Evolutionary conservation across 352 stramenopile species (phyloP).

Genomic region (Phytophthora macrochlamydospora): DNA sequence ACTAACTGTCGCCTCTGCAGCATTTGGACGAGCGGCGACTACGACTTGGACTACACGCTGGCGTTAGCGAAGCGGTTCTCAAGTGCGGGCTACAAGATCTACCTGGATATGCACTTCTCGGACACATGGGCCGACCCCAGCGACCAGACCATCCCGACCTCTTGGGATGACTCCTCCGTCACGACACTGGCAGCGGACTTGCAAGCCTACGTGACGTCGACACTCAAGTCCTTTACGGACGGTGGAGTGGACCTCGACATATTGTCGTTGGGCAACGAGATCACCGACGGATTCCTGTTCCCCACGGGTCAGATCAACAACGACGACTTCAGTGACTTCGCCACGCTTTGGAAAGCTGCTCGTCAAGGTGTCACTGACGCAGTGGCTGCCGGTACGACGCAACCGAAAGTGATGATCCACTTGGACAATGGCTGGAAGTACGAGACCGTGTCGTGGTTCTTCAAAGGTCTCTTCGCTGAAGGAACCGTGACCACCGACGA

Average conservation of each 20-base stretch:
- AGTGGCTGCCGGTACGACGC: conserved; percentile 4
- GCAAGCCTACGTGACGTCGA: conserved; percentile 29
- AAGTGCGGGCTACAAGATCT: conserved; percentile 38
- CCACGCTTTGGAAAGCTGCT: conserved; percentile 21
- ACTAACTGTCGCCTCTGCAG: background rate
- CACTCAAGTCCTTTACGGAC: conserved; percentile 31
- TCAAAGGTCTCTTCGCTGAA: conserved; percentile 20
- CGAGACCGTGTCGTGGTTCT: conserved; percentile 22
- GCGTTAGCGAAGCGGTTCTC: conserved; percentile 30
- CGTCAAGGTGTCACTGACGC: conserved; percentile 19
- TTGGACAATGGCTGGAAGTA: conserved; percentile 29
- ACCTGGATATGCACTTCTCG: conserved; percentile 44
- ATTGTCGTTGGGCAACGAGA: conserved; percentile 38
- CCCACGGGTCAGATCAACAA: conserved; percentile 25
- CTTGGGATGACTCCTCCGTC: conserved; percentile 26
- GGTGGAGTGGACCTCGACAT: conserved; percentile 27
- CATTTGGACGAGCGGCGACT: conserved; percentile 28
- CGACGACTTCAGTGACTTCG: conserved; percentile 21
- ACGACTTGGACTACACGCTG: conserved; percentile 30
- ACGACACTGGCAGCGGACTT: conserved; percentile 16
- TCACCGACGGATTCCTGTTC: conserved; percentile 35
- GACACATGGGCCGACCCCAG: conserved; percentile 35
- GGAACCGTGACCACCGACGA: conserved; percentile 16
- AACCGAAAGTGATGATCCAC: conserved; percentile 31
- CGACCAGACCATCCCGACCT: conserved; percentile 14